Percentiles rank a stretch among this genome's conserved stretches.
Conservation (phyloP, 2,329 filamentous ascomycete genomes). For the Sarocladium kiliense region DNA sequence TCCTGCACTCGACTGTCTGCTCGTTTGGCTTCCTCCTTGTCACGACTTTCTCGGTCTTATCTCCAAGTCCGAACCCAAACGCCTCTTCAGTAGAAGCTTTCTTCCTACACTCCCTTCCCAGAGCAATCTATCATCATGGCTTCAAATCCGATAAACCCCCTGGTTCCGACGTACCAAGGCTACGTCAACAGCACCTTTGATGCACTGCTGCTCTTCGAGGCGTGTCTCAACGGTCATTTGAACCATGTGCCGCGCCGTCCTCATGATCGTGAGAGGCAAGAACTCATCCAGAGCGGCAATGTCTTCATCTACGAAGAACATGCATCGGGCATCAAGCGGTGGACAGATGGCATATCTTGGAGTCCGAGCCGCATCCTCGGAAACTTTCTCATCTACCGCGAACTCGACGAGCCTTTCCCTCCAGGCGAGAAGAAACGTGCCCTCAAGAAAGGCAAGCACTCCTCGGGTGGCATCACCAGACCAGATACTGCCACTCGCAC, state of each 20-base stretch:
- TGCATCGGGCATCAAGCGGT: conserved; percentile 85
- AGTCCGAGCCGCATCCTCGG: conserved; percentile 81
- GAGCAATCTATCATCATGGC: neutral
- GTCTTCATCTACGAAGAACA: conserved; percentile 92
- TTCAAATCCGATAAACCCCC: conserved; percentile 2
- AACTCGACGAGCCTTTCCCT: conserved; percentile 71
- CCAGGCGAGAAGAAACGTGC: conserved; percentile 83
- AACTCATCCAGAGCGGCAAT: conserved; percentile 76
- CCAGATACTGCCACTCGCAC: neutral
- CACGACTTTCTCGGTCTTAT: neutral
- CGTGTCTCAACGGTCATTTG: conserved; percentile 64
- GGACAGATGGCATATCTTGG: conserved; percentile 91
- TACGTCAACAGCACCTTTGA: conserved; percentile 35
- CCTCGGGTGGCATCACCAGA: conserved; percentile 23
- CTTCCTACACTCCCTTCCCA: neutral
- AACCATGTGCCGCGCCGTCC: conserved; percentile 77
- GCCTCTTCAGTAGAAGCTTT: neutral
- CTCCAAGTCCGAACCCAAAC: neutral
- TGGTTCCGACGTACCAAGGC: conserved; percentile 11
- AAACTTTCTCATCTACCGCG: conserved; percentile 82
- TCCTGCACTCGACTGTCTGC: neutral
- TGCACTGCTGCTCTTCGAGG: conserved; percentile 76
- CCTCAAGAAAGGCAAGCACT: conserved; percentile 51
- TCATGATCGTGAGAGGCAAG: conserved; percentile 74
- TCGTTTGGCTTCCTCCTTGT: neutral